Conservation (phyloP, 352 stramenopile genomes). For the Phytophthora sp. region DNA sequence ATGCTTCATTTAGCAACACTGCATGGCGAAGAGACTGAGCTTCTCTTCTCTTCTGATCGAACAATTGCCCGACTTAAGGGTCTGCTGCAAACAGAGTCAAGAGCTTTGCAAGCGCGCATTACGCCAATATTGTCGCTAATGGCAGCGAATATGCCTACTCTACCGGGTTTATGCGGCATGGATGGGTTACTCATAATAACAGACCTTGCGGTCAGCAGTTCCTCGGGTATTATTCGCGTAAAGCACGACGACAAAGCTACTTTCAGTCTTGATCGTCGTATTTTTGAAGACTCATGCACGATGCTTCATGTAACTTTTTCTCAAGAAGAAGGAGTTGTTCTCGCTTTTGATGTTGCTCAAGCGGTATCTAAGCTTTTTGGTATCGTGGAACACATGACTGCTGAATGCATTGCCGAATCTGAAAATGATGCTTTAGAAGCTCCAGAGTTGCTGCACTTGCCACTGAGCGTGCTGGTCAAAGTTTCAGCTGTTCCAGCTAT, state of each 20-base stretch:
- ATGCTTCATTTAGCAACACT: slow-evolving; percentile 38
- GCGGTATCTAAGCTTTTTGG: slow-evolving; percentile 56
- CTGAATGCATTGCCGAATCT: neutral
- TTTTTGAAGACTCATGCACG: slow-evolving; percentile 51
- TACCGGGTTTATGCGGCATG: slow-evolving; percentile 53
- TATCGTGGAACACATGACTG: slow-evolving; percentile 38
- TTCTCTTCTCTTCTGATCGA: slow-evolving; percentile 44
- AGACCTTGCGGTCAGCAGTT: slow-evolving; percentile 26
- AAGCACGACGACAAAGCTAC: neutral
- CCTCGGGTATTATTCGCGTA: neutral
- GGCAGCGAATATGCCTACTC: slow-evolving; percentile 43
- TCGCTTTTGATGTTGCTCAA: slow-evolving; percentile 55
- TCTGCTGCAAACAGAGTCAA: slow-evolving; percentile 41
- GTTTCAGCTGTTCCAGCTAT: slow-evolving; percentile 42
- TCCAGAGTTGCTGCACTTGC: slow-evolving; percentile 41
- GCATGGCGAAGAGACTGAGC: slow-evolving; percentile 18
- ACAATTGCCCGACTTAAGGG: slow-evolving; percentile 34
- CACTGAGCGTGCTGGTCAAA: slow-evolving; percentile 54
- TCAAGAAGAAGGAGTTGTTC: slow-evolving; percentile 44
- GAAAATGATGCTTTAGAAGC: slow-evolving; percentile 12
- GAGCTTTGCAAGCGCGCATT: slow-evolving; percentile 43
- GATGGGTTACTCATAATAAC: slow-evolving; percentile 49
- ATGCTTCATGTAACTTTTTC: slow-evolving; percentile 60
- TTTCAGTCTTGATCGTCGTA: slow-evolving; percentile 16
- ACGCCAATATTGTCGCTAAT: slow-evolving; percentile 61